Evolutionary conservation across 805 yeast genomes (phyloP), one percentile per base, ranked within the genome.

Genomic region (Zygotorulaspora florentina): DNA sequence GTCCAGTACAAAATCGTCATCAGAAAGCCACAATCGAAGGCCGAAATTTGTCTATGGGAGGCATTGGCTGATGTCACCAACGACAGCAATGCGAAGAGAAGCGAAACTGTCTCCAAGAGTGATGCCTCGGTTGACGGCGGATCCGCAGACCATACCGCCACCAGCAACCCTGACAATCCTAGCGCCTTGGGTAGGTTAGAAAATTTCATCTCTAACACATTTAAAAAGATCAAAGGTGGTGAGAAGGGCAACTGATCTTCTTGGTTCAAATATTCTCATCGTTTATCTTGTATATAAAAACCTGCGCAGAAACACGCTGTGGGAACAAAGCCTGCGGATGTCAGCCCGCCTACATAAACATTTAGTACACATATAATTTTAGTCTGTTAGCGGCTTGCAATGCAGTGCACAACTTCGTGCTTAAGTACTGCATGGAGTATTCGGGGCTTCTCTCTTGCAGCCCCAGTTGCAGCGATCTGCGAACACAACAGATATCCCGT

Each of bases 51-150:
- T 25, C 71, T 93, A 45, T 74, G 95, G 58, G 99, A 93, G 64
- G 96, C 96, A 0, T 74, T 93, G 52, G 99, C 99, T 1, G 96
- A 89, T 61, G 85, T 95, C 2, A 77, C 85, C 40, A 80, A 85
- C 47, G 99, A 93, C 64, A 72, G 73, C 35, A 75, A 73, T 18
- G 99, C 99, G 2, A 85, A 77, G 55, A 73, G 95, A 52, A 71
- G 82, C 23, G 46, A 51, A 28, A 34, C 50, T 3, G 43, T 23
- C n/a, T 7, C 34, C 11, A 12, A 29, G 3, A 16, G 43, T 13
- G 35, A 39, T 18, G 8, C 40, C 8, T 2, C 43, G 6, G 16
- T 35, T 12, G 39, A 17, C 11, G 40, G 29, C 12, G 34, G 30
- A 15, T 20, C 26, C 7, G 28, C 37, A 6, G 39, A 43, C 17